Evolutionary conservation across 2,329 filamentous ascomycete species (phyloP), one percentile per base, ranked within the genome.

Genomic region (Exserohilum rostratum): DNA sequence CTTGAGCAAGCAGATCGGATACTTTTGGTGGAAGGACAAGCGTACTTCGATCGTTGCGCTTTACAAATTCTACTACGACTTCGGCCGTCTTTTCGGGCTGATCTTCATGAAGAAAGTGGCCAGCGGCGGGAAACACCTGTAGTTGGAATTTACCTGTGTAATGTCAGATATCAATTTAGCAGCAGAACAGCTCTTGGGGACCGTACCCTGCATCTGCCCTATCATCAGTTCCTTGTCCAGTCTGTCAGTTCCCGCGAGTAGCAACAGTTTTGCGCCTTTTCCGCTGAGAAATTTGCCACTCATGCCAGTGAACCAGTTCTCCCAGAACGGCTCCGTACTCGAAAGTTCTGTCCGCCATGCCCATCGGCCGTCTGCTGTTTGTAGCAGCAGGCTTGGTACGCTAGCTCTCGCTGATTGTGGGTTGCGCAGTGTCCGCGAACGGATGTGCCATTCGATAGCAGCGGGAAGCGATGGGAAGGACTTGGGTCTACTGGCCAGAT

Each of bases 101-200:
- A 73, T 99, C 95, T 75, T 99, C 95, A 62, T 99, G 95, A 51
- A 99, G 87, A 69, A 99, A 99, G 74, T 99, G 95, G 0, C 95
- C 95, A 1, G 95, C 92, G 72, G 96, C 91, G 0, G 95, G 93
- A 66, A 98, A 90, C 6, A 99, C 93, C 65, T 96, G 90, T 40
- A 99, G 80, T 53, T 96, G 92, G 71, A 98, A 99, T 82, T 98
- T 98, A 5, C 93, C 80, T 89, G 86, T 12, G 42, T 27, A 40
- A 44, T 38, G 39, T 72, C 58, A 74, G 66, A 60, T 49, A 50
- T 20, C 30, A 55, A n/a, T 27, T n/a, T 29, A 12, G 48, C 27
- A 43, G 43, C 42, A 33, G 20, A 18, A 38, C 48, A 45, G 18
- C 27, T 33, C 12, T 10, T 27, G 34, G 15, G 35, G n/a, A 53